Conservation (phyloP, 2,329 filamentous ascomycete genomes). For the Biscogniauxia mediterranea region DNA sequence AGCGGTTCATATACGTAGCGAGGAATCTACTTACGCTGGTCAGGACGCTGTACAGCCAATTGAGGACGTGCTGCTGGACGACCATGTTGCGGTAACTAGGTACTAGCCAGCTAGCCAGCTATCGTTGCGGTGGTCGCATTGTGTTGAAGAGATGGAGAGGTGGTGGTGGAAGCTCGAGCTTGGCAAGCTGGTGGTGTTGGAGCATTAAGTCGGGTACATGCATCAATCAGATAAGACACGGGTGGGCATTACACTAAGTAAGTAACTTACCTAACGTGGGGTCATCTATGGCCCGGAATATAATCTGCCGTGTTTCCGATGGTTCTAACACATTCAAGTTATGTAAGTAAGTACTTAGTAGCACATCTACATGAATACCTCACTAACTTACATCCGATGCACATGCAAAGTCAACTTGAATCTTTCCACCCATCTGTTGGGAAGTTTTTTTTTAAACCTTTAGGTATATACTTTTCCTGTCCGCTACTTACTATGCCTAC, state of each 20-base stretch:
- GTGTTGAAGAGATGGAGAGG: constrained; percentile 13
- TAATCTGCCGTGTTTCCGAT: background rate
- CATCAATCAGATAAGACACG: background rate
- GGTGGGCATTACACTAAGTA: too few species aligned
- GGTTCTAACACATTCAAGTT: background rate
- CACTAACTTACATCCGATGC: too few species aligned
- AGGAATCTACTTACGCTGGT: constrained; percentile 59
- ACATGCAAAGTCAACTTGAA: too few species aligned
- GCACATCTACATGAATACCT: too few species aligned
- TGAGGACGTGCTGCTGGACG: constrained; percentile 85
- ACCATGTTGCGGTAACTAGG: constrained; percentile 47
- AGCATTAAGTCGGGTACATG: background rate
- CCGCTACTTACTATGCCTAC: too few species aligned
- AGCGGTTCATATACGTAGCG: background rate
- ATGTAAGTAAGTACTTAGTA: too few species aligned
- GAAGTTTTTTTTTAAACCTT: too few species aligned
- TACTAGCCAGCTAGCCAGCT: constrained; percentile 10
- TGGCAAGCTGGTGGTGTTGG: background rate
- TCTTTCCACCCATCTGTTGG: too few species aligned
- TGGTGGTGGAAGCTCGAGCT: constrained; percentile 5
- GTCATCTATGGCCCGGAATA: background rate
- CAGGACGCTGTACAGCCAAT: constrained; percentile 92
- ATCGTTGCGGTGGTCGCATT: constrained; percentile 19
- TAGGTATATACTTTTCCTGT: too few species aligned
- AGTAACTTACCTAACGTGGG: background rate